These are phyloP conservation scores for Psidium guajava DNA, from an alignment of 345 rosid species.

Conservation along the genomic window DNA sequence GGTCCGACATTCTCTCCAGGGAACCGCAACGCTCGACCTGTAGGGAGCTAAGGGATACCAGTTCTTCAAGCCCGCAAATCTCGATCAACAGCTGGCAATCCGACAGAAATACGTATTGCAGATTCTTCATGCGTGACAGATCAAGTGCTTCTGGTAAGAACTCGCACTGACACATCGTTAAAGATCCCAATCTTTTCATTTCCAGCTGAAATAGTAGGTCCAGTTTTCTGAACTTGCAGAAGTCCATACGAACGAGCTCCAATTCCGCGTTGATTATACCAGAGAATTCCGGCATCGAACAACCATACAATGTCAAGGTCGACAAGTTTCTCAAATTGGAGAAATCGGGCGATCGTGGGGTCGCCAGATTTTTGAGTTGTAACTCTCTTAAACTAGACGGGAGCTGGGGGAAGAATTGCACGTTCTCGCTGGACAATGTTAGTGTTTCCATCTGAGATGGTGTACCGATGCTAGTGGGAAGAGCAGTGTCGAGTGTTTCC, in stretches of 20 bases:
- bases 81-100: not conserved
- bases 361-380: accelerated
- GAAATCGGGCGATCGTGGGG: not conserved
- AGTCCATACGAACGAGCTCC: accelerated
- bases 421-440: not conserved
- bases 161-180: accelerated
- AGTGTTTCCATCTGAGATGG: not conserved
- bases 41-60: not conserved
- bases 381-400: not conserved
- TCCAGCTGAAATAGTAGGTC: not conserved
- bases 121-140: not conserved
- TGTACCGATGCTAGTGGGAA: not conserved
- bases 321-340: not conserved
- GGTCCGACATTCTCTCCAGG: not conserved
- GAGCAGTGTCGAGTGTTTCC: not conserved
- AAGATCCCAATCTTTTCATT: not conserved
- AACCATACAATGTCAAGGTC: not conserved
- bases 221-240: accelerated
- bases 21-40: accelerated
- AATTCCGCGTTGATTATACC: not conserved
- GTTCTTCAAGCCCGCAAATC: not conserved
- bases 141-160: not conserved
- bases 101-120: accelerated
- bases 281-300: not conserved
- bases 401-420: not conserved